A percentile compares a stretch with the other conserved stretches of the same genome.
Evolutionary conservation across 768 basidiomycete species (phyloP).

Genomic region (Clitopilus passeckerianus): DNA sequence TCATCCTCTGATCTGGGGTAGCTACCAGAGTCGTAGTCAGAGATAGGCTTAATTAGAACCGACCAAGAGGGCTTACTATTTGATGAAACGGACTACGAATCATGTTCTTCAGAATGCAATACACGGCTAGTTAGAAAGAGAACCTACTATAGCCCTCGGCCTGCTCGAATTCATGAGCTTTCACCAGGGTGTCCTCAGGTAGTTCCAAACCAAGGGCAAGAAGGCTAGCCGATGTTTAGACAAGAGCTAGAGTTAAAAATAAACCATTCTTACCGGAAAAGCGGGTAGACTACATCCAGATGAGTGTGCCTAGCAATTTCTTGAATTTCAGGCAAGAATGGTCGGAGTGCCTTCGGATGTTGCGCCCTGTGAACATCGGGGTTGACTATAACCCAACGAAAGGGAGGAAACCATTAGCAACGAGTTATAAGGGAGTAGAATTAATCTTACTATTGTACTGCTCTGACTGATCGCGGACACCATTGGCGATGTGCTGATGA

Average conservation of each 20-base stretch:
- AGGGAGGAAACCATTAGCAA: no score
- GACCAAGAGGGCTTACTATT: constrained; percentile 31
- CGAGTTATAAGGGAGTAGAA: no score
- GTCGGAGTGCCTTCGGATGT: constrained; percentile 31
- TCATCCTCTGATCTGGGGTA: constrained; percentile 37
- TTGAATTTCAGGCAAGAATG: constrained; percentile 30
- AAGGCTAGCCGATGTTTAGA: constrained; percentile 9
- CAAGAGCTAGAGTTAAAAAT: neutral
- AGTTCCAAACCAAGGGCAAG: constrained; percentile 40
- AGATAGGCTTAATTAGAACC: no score
- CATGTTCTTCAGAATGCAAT: neutral
- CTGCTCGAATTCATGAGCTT: constrained; percentile 30
- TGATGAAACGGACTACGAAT: constrained; percentile 31
- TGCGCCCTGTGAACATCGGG: neutral
- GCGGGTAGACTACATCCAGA: constrained; percentile 27
- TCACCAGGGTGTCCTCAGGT: constrained; percentile 38
- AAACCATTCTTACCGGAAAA: constrained; percentile 24
- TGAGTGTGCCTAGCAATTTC: constrained; percentile 31
- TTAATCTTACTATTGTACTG: constrained; percentile 50
- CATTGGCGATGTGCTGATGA: constrained; percentile 54
- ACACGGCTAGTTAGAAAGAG: neutral
- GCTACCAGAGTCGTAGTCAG: constrained; percentile 15
- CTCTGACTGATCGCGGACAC: constrained; percentile 63
- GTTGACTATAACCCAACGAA: neutral
- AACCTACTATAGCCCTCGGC: constrained; percentile 31